These are phyloP conservation scores for Cicer bijugum DNA, from an alignment of 306 rosid genomes.

Conservation along the genomic window DNA sequence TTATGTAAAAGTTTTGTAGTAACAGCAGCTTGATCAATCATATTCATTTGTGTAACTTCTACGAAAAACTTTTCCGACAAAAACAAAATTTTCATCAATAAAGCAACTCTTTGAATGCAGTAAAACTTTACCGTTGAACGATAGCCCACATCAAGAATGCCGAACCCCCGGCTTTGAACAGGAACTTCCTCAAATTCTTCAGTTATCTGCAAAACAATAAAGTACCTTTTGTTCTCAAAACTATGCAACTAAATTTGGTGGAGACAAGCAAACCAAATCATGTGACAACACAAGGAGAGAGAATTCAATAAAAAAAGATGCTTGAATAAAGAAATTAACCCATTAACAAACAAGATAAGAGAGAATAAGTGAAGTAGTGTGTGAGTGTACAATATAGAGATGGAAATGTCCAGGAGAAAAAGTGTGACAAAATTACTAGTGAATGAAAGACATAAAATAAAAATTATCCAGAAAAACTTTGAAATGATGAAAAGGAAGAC, in stretches of 20 bases:
- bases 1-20: not conserved
- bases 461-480: conserved; percentile 12
- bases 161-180: conserved; percentile 98
- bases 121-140: conserved; percentile 73
- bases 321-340: conserved; percentile 25
- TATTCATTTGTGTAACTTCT: not conserved
- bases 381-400: conserved; percentile 9
- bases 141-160: conserved; percentile 93
- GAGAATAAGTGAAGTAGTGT: conserved; percentile 6
- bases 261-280: conserved; percentile 8
- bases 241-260: conserved; percentile 30
- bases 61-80: not conserved
- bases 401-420: conserved; percentile 5
- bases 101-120: conserved; percentile 32
- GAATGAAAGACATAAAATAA: conserved; percentile 17
- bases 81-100: not conserved
- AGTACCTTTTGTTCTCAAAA: conserved; percentile 37
- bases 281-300: conserved; percentile 15
- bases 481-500: conserved; percentile 31
- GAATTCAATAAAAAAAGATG: conserved; percentile 21
- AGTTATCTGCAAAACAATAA: conserved; percentile 62
- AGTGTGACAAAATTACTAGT: conserved; percentile 22
- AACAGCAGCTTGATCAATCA: not conserved
- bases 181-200: conserved; percentile 95
- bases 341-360: conserved; percentile 1